phyloP scores from a whole-genome alignment of 1,284 basidiomycete genomes.

The Melanopsichium pennsylvanicum region DNA sequence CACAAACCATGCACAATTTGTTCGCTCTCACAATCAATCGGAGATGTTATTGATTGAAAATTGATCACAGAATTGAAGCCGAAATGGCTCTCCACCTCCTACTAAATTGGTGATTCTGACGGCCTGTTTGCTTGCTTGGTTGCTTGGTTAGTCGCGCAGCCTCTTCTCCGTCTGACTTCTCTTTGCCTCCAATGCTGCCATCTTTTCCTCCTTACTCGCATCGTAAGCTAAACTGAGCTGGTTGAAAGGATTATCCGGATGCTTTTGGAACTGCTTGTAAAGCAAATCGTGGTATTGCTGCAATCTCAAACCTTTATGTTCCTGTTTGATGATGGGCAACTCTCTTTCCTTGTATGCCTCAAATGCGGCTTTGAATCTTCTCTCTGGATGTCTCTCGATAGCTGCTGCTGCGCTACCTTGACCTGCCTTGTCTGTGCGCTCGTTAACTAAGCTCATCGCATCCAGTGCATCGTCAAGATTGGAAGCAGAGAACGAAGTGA shows the following conservation, averaged over 20 bases:
- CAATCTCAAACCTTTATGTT: constrained; percentile 83
- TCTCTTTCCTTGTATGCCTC: constrained; percentile 91
- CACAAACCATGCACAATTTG: too few species aligned
- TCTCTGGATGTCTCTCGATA: constrained; percentile 93
- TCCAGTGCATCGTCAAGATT: constrained; percentile 93
- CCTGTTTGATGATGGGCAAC: constrained; percentile 78
- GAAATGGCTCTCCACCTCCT: too few species aligned
- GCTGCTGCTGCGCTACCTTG: constrained; percentile 72
- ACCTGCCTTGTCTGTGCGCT: constrained; percentile 90
- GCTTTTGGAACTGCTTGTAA: constrained; percentile 71
- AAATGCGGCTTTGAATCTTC: constrained; percentile 76
- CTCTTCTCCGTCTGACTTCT: constrained; percentile 61
- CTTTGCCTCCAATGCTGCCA: constrained; percentile 73
- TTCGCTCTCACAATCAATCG: too few species aligned
- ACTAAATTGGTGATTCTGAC: too few species aligned
- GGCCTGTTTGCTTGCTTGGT: too few species aligned
- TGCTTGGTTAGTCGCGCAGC: constrained; percentile 41
- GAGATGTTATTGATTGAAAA: too few species aligned
- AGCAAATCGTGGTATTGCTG: constrained; percentile 77
- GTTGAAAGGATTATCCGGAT: constrained; percentile 83
- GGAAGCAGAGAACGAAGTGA: constrained; percentile 75
- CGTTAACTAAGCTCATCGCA: constrained; percentile 84
- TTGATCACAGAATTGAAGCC: too few species aligned
- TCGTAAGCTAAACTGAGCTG: constrained; percentile 74
- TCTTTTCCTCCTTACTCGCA: constrained; percentile 80